A percentile compares a stretch with the other conserved stretches of the same genome.
Conservation (phyloP, 2,329 filamentous ascomycete genomes). For the Aspergillus fumigatus region DNA sequence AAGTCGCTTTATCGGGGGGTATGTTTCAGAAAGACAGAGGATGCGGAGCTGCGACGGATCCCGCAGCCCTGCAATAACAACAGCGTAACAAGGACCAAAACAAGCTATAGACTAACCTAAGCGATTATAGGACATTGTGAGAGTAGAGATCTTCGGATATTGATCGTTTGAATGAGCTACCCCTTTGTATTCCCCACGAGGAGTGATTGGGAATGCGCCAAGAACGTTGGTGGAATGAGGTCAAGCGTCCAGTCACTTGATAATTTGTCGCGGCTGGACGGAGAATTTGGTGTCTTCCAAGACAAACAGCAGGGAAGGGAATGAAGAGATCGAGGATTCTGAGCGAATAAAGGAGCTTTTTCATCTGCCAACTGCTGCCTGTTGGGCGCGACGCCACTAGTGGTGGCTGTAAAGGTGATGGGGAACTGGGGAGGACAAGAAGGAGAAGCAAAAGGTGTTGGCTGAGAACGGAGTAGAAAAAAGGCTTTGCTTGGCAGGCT, state of each 20-base stretch:
- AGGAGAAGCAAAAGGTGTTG: neutral
- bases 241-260: conserved; percentile 4
- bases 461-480: neutral
- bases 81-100: neutral
- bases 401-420: neutral
- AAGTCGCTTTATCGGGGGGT: neutral
- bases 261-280: conserved; percentile 6
- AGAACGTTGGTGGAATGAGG: conserved; percentile 21
- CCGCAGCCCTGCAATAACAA: neutral
- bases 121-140: conserved; percentile 62
- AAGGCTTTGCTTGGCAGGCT: neutral
- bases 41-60: neutral
- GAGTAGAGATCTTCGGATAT: conserved; percentile 16
- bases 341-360: neutral
- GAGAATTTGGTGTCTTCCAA: neutral
- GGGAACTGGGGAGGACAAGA: conserved; percentile 8
- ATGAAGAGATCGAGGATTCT: neutral
- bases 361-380: neutral
- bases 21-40: neutral
- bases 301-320: neutral
- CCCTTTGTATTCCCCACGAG: conserved; percentile 19
- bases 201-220: conserved; percentile 26
- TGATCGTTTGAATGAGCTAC: conserved; percentile 19
- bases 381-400: neutral
- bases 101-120: conserved; percentile 53